Evolutionary conservation across 2,329 filamentous ascomycete species (phyloP), one percentile per base, ranked within the genome.

Genomic region (Cadophora sp.): DNA sequence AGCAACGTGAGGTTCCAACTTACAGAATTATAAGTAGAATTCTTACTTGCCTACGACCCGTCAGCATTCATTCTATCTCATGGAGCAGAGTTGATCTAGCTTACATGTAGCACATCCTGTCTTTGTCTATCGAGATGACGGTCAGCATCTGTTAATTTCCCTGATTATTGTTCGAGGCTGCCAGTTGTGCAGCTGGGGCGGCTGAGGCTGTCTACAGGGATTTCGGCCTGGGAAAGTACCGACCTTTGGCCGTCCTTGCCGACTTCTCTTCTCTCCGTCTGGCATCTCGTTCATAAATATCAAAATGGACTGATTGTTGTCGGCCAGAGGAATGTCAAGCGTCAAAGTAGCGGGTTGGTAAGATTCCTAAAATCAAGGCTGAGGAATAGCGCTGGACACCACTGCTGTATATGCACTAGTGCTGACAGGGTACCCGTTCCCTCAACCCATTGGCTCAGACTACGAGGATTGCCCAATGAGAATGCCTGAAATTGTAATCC

Each of bases 171-270:
- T 19, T 19, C 5, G 2, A 16, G 16, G 40, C 40, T 12, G 14
- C 5, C 37, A 40, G 37, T 12, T 40, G 6, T 43, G 4, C 40
- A 37, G 8, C 34, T 9, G 7, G 34, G 7, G 34, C 34, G 2
- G 7, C 8, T 37, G 34, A 12, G 34, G 34, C 8, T 12, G 2
- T 37, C 34, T 37, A 37, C 16, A 43, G 40, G 40, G 40, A 43
- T 43, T 19, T 3, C 14, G 12, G 14, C 40, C 19, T 16, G n/a
- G 40, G 14, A 2, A 14, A 11, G 9, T 40, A 53, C 48, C 37
- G 4, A 22, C 29, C 63, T 65, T 65, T 22, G 63, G 63, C 43
- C 26, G 51, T 34, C 62, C 53, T n/a, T 34, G 24, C 26, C 62
- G 53, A 3, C 9, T 3, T n/a, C 29, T 37, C 31, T 64, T 64